Base-by-base conservation (phyloP, 2,329 filamentous ascomycete genomes). In the Botrytis aclada region DNA sequence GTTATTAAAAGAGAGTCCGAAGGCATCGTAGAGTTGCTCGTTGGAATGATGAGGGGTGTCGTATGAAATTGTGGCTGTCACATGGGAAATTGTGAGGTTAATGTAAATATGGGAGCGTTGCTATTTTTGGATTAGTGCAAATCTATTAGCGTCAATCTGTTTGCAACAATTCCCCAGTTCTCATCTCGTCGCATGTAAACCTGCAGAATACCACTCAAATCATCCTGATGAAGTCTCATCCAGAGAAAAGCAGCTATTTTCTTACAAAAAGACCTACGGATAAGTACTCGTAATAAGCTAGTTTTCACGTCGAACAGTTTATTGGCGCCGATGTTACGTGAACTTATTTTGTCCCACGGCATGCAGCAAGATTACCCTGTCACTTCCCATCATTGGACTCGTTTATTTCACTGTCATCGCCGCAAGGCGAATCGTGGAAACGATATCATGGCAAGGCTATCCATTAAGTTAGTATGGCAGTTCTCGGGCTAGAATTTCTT, bases 1-100 rank as follows among this genome's bases (percentile, higher is more conserved):
- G 54, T 10, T 56, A 43, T 43, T 8, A 69, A 69, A 69, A 69
- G 65, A 56, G 18, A 43, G 65, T 69, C 65, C n/a, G 65, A 69
- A 69, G 65, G 47, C 65, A 69, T 69, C 37, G 47, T 69, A 56
- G 37, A 69, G 18, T 37, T 56, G 18, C 18, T 56, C 18, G 25
- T 56, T 56, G 65, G 34, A 18, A 6, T 67, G 7, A 67, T 56
- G 65, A 67, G 47, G 63, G 63, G 34, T 41, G 18, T 10, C 29
- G 47, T 67, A 10, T n/a, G 25, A 41, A 41, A 41, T 22, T 37
- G 10, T 47, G 47, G 18, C 34, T 69, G 65, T 69, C 65, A 69
- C 65, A 69, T 69, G 65, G 34, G 65, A 69, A 69, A 56, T 56
- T 41, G 47, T 25, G n/a, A 56, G 47, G n/a, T 69, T 47, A 37